phyloP scores from a whole-genome alignment of 768 basidiomycete genomes.

The Hemileccinum rubropunctum region DNA sequence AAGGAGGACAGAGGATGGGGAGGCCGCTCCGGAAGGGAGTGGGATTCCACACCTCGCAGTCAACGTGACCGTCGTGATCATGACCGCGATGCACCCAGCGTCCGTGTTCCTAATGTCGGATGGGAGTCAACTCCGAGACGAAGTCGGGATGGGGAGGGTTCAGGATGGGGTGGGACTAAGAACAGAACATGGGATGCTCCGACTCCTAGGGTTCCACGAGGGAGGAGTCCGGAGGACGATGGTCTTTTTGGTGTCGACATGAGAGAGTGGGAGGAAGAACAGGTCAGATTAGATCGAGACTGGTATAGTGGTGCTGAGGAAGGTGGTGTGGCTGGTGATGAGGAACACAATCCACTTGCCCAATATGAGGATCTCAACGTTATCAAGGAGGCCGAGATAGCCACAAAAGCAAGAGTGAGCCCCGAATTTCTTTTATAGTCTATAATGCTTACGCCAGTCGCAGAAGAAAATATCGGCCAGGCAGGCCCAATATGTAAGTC shows the following conservation, averaged over 20 bases:
- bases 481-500: conserved; percentile 91
- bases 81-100: conserved; percentile 70
- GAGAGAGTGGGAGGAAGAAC: conserved; percentile 97
- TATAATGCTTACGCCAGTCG: conserved; percentile 11
- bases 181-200: conserved; percentile 78
- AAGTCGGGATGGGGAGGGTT: conserved; percentile 49
- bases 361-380: conserved; percentile 86
- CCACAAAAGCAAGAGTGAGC: conserved; percentile 69
- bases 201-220: conserved; percentile 67
- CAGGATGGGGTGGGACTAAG: conserved; percentile 59
- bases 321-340: conserved; percentile 80
- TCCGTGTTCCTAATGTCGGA: conserved; percentile 85
- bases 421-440: neutral
- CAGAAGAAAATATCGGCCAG: conserved; percentile 89
- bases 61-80: conserved; percentile 40
- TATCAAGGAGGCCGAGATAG: conserved; percentile 71
- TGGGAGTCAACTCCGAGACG: conserved; percentile 92
- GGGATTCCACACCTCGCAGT: conserved; percentile 64
- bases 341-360: conserved; percentile 88
- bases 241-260: conserved; percentile 64
- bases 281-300: conserved; percentile 85
- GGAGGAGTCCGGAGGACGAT: conserved; percentile 68
- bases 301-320: conserved; percentile 96
- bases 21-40: conserved; percentile 36
- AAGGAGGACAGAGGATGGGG: conserved; percentile 51